A percentile compares a stretch with the other conserved stretches of the same genome.
Conservation (phyloP, 1,284 basidiomycete species). For the Irpex lacteus region DNA sequence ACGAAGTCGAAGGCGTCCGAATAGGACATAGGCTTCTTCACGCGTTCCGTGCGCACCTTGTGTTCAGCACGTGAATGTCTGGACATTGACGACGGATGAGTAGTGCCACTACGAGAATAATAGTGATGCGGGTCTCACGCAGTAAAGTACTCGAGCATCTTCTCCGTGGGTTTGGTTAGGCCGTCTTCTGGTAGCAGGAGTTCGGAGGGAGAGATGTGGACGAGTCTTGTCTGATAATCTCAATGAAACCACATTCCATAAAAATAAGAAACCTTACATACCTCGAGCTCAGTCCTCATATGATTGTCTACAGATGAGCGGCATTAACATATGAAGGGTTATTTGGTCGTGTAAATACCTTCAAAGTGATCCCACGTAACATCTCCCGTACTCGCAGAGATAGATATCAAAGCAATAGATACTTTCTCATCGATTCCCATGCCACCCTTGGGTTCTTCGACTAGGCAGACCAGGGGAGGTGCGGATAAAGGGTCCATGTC, state of each 20-base stretch:
- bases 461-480: conserved; percentile 68
- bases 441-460: conserved; percentile 59
- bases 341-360: conserved; percentile 41
- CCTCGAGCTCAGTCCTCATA: conserved; percentile 88
- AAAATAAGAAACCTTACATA: conserved; percentile 24
- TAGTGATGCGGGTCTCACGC: conserved; percentile 37
- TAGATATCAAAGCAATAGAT: conserved; percentile 72
- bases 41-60: conserved; percentile 61
- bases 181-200: conserved; percentile 64
- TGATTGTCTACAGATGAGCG: conserved; percentile 52
- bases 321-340: background rate
- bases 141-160: conserved; percentile 71
- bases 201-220: conserved; percentile 84
- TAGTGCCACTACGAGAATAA: background rate
- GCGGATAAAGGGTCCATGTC: conserved; percentile 48
- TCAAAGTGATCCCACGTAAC: conserved; percentile 91
- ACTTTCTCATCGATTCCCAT: conserved; percentile 57
- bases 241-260: background rate
- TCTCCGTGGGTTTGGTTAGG: conserved; percentile 75
- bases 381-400: conserved; percentile 87
- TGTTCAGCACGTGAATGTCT: conserved; percentile 48
- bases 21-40: conserved; percentile 56
- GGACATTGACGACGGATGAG: background rate
- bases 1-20: conserved; percentile 74
- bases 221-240: conserved; percentile 72